Conservation (phyloP, 2,329 filamentous ascomycete species). For the Cryphonectria naterciae region DNA sequence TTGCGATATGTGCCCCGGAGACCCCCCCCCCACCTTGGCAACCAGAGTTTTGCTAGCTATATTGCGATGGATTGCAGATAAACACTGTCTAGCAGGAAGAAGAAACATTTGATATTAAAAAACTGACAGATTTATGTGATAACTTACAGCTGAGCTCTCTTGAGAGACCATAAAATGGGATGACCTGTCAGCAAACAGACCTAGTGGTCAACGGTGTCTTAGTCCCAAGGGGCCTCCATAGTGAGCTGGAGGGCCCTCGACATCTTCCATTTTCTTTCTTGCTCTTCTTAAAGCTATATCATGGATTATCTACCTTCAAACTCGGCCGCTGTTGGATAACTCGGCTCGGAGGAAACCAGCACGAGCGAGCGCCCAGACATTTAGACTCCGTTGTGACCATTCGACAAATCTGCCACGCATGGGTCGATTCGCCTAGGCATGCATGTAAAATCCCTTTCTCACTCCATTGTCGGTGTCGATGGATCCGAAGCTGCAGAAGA, state of each 20-base stretch:
- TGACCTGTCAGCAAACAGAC: neutral
- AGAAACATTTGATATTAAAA: neutral
- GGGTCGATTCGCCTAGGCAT: neutral
- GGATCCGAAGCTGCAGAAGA: neutral
- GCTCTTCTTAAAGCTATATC: neutral
- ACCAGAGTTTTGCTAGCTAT: neutral
- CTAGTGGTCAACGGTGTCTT: neutral
- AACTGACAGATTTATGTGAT: neutral
- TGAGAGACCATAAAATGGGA: neutral
- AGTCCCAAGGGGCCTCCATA: neutral
- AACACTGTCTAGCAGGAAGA: neutral
- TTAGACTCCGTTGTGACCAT: neutral
- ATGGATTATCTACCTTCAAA: neutral
- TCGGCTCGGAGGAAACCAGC: conserved; percentile 6
- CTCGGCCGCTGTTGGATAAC: neutral
- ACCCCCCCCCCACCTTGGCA: neutral
- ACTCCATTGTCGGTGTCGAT: neutral
- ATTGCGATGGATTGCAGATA: neutral
- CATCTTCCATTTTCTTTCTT: neutral
- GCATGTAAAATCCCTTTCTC: neutral
- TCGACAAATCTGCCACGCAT: neutral
- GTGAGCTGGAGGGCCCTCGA: neutral
- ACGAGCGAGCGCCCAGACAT: neutral
- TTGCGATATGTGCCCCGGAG: neutral
- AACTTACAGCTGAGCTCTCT: neutral